Percentiles rank a stretch among this genome's conserved stretches.
Evolutionary conservation across 75 land plant genomes (phyloP).

Genomic region (Azolla pinnata): DNA sequence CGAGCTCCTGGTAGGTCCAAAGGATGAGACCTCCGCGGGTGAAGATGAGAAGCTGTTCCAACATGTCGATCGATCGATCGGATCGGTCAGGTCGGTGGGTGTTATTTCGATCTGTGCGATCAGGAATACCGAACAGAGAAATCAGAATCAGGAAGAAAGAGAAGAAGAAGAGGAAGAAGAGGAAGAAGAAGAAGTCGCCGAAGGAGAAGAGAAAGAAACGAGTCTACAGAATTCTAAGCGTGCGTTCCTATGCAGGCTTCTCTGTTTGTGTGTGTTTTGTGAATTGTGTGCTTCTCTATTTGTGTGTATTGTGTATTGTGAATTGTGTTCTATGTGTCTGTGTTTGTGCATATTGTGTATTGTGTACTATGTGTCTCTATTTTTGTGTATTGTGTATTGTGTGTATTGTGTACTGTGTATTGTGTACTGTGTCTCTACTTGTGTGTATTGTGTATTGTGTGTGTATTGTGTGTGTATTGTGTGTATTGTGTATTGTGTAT

Average conservation of each 20-base stretch:
- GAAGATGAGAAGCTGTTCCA: constrained; percentile 92
- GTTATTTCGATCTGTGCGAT: constrained; percentile 59
- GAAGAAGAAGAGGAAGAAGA: neutral
- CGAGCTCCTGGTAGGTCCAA: constrained; percentile 90
- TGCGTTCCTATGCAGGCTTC: too few species aligned
- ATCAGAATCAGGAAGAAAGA: neutral
- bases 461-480: too few species aligned
- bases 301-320: neutral
- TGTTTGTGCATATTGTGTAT: neutral
- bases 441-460: too few species aligned
- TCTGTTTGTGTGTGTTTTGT: too few species aligned
- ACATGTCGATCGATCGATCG: constrained; percentile 32
- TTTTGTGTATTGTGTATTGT: neutral
- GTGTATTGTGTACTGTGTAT: too few species aligned
- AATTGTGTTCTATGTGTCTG: neutral
- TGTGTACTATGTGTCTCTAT: neutral
- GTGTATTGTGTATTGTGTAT: too few species aligned
- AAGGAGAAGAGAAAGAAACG: neutral
- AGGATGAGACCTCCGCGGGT: constrained; percentile 92
- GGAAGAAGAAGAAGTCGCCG: neutral
- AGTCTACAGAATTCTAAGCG: neutral
- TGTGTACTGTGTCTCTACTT: too few species aligned
- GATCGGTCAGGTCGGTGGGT: constrained; percentile 53
- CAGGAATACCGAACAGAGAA: neutral
- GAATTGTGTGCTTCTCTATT: too few species aligned